These are phyloP conservation scores for Pythium coloratum DNA, from an alignment of 352 stramenopile genomes.

Conservation along the genomic window DNA sequence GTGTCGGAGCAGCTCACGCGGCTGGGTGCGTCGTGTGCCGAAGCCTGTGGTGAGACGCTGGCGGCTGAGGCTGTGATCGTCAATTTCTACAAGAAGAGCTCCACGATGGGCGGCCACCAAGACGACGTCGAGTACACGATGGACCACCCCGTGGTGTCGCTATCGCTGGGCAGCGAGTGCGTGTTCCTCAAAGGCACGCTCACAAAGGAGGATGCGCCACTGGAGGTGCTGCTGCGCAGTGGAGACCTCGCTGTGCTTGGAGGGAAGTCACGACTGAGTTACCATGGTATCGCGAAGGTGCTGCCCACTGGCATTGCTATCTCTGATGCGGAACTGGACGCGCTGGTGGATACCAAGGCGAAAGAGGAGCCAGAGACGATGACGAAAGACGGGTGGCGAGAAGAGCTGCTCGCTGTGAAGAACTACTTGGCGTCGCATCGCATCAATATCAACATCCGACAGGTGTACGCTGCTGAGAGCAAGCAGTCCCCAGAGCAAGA, in stretches of 20 bases:
- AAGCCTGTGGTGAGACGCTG: conserved; percentile 57
- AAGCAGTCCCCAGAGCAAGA: background rate
- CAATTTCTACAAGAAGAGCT: conserved; percentile 82
- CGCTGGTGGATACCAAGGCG: conserved; percentile 21
- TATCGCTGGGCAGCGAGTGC: conserved; percentile 67
- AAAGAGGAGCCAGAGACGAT: background rate
- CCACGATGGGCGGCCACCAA: conserved; percentile 79
- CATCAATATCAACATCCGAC: conserved; percentile 84
- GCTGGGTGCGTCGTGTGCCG: conserved; percentile 42
- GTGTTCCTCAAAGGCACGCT: conserved; percentile 78
- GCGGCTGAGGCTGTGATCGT: conserved; percentile 72
- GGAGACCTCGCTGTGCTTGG: conserved; percentile 71
- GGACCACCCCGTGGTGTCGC: conserved; percentile 76
- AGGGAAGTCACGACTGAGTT: conserved; percentile 63
- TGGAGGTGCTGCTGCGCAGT: conserved; percentile 65
- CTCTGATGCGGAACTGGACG: conserved; percentile 25
- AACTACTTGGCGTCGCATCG: conserved; percentile 56
- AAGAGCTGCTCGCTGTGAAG: conserved; percentile 45
- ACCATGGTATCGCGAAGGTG: conserved; percentile 66
- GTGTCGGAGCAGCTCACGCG: conserved; percentile 47
- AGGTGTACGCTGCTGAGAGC: conserved; percentile 43
- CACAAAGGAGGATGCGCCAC: conserved; percentile 58
- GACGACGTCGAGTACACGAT: conserved; percentile 86
- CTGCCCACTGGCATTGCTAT: conserved; percentile 48
- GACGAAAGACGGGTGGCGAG: conserved; percentile 16